Conservation (phyloP, 768 basidiomycete species). For the Lactarius sanguifluus region DNA sequence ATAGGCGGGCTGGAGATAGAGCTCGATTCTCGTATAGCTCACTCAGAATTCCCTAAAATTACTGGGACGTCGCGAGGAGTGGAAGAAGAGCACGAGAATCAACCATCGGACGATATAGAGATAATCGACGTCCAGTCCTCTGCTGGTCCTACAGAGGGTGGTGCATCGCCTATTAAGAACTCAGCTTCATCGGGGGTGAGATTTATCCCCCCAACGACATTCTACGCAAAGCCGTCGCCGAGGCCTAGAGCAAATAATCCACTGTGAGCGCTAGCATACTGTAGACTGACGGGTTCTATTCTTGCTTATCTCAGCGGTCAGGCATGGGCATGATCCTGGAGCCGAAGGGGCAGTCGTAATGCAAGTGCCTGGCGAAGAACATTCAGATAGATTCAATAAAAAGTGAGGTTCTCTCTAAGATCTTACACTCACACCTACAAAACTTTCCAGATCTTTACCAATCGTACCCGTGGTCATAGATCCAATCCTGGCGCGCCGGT, state of each 20-base stretch:
- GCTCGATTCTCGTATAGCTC: conserved; percentile 52
- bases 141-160: conserved; percentile 4
- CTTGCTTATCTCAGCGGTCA: conserved; percentile 33
- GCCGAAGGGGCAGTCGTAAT: conserved; percentile 81
- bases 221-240: conserved; percentile 50
- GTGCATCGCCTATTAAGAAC: conserved; percentile 30
- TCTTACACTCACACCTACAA: background rate
- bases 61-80: conserved; percentile 37
- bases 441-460: conserved; percentile 50
- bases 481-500: conserved; percentile 69
- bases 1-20: conserved; percentile 63
- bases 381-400: conserved; percentile 66
- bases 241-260: conserved; percentile 37
- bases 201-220: conserved; percentile 58
- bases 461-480: conserved; percentile 87
- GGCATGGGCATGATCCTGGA: conserved; percentile 80
- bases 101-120: conserved; percentile 16
- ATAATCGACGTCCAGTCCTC: conserved; percentile 17
- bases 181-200: conserved; percentile 32
- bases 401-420: conserved; percentile 45
- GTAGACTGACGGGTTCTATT: background rate
- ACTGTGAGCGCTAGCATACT: conserved; percentile 44
- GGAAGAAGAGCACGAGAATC: conserved; percentile 34
- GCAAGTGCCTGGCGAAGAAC: conserved; percentile 69
- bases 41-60: conserved; percentile 52